These are phyloP conservation scores for Skeletonema costatum DNA, from an alignment of 108 stramenopile species.

Conservation along the genomic window DNA sequence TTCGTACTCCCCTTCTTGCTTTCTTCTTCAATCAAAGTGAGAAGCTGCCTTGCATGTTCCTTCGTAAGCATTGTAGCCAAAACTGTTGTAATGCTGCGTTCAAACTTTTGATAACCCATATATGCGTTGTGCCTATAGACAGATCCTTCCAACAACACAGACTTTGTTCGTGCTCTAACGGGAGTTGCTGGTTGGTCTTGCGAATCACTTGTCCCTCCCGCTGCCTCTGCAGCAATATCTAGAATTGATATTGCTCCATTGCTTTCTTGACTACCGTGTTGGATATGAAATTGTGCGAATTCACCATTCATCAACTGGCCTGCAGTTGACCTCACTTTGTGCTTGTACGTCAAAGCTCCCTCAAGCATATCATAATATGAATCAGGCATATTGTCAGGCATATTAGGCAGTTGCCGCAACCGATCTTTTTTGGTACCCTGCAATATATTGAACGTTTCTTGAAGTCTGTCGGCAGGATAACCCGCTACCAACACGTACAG, in stretches of 20 bases:
- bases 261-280: conserved; percentile 9
- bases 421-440: conserved; percentile 48
- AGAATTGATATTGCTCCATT: conserved; percentile 44
- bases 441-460: conserved; percentile 75
- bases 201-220: not conserved
- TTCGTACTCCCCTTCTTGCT: not conserved
- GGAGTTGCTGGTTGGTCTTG: not conserved
- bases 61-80: conserved; percentile 57
- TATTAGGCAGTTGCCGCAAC: conserved; percentile 59
- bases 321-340: conserved; percentile 64
- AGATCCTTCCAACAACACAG: conserved; percentile 36
- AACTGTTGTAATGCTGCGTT: conserved; percentile 60
- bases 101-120: conserved; percentile 63
- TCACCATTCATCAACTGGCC: conserved; percentile 62
- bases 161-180: conserved; percentile 2
- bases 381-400: conserved; percentile 80
- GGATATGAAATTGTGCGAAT: conserved; percentile 76
- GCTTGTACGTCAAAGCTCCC: conserved; percentile 57
- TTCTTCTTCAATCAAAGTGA: conserved; percentile 27
- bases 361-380: conserved; percentile 75
- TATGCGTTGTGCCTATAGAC: conserved; percentile 43
- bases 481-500: conserved; percentile 87
- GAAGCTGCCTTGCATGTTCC: conserved; percentile 39
- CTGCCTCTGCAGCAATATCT: conserved; percentile 50
- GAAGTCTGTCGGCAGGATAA: conserved; percentile 73